Conservation (phyloP, 192 early-diverging fungal genomes). For the Backusella australiensis region DNA sequence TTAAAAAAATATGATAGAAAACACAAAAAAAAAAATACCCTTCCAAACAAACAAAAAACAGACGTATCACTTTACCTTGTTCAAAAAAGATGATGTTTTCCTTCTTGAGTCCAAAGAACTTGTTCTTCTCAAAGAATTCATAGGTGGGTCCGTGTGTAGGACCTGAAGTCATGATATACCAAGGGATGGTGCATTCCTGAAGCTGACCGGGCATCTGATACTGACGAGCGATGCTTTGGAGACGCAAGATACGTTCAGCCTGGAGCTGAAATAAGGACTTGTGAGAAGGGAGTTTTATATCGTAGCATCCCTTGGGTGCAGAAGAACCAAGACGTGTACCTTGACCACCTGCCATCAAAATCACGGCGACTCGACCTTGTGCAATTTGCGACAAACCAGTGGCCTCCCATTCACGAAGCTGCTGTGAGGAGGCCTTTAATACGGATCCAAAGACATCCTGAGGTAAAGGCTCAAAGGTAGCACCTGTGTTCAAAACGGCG, state of each 20-base stretch:
- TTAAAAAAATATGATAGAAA: neutral
- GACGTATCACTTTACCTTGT: slow-evolving; percentile 56
- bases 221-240: slow-evolving; percentile 66
- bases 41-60: neutral
- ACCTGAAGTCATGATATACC: slow-evolving; percentile 98
- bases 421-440: slow-evolving; percentile 50
- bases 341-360: slow-evolving; percentile 91
- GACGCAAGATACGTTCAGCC: slow-evolving; percentile 85
- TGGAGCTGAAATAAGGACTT: slow-evolving; percentile 94
- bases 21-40: neutral
- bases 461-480: slow-evolving; percentile 72
- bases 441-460: slow-evolving; percentile 64
- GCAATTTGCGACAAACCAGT: slow-evolving; percentile 80
- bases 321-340: slow-evolving; percentile 81
- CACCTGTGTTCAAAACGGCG: slow-evolving; percentile 31
- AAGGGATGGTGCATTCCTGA: slow-evolving; percentile 74
- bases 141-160: slow-evolving; percentile 84
- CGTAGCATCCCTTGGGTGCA: slow-evolving; percentile 92
- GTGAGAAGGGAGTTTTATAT: slow-evolving; percentile 86
- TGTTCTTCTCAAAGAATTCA: slow-evolving; percentile 72
- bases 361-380: slow-evolving; percentile 88
- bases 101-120: slow-evolving; percentile 84
- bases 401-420: slow-evolving; percentile 65
- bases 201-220: slow-evolving; percentile 28
- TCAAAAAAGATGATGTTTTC: slow-evolving; percentile 94